Base-by-base conservation (phyloP, 306 rosid genomes). In the Trifolium fragiferum region DNA sequence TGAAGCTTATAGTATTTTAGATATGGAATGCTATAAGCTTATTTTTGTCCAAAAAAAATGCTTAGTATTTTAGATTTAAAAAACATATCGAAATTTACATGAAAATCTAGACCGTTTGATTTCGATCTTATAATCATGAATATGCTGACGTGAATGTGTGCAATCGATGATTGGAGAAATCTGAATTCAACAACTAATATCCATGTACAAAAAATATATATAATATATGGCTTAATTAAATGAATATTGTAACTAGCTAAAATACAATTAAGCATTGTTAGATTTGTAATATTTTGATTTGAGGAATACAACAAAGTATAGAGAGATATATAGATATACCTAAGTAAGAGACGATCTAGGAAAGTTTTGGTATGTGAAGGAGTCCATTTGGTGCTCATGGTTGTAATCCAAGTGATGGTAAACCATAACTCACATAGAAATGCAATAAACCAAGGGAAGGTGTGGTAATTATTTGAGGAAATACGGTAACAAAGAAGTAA, bases 401-500 rank as follows among this genome's bases (percentile, higher is more conserved):
- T 66, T 8, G 82, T 76, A 47, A 82, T 0, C 87, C 85, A 84
- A 7, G 77, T 33, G 82, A 83, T 59, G 66, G 92, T 46, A 76
- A 92, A 90, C 87, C 88, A 90, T 5, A 77, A 77, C 69, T 90
- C 96, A 44, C 89, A 92, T 1, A 87, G 16, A 27, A 90, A 86
- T 53, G 98, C 96, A 7, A 84, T 18, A 18, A 88, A 68, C 66
- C 76, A 86, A 30, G 90, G 77, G 66, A 81, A 78, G 15, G 82
- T 86, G 70, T 58, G 63, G 72, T 44, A 19, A 6, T 9, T 1
- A 18, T 53, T 8, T 0, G 77, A 69, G 27, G 14, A 66, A 8
- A 87, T 1, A 14, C 94, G 88, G 59, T 87, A 81, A 32, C 7
- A 10, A 8, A 85, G 80, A 23, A 92, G 81, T n/a, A 46, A 49